Base-by-base conservation (phyloP, 768 basidiomycete genomes). In the Naganishia antarctica region DNA sequence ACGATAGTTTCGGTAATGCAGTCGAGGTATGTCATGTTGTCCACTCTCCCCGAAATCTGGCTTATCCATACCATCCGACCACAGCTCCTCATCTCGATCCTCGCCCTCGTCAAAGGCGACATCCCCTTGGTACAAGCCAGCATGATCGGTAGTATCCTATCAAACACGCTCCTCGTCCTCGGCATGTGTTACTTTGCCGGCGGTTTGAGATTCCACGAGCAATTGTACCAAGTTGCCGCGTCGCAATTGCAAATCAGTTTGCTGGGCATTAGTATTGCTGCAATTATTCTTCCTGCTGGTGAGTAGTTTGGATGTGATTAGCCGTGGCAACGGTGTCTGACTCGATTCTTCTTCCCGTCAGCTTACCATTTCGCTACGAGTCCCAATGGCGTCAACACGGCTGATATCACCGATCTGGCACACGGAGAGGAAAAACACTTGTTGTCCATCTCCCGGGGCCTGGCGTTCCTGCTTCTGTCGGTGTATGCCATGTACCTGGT, bases 191-290 rank as follows among this genome's bases (percentile, higher is more conserved):
- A 71, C 58, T 74, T 76, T 48, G 73, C 73, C 16, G 75, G 53
- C 23, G 83, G 83, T 7, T 80, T 80, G 65, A 78, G 81, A 61
- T 84, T 82, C 73, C 76, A 78, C 44, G 81, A 82, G 53, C 83
- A 83, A 70, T 79, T 81, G 61, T 83, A 83, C 71, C 81, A 82
- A 65, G 79, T 81, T 11, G 82, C 83, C 74, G 82, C 83, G 2
- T 81, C 76, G 5, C 77, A 78, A 59, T 69, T 79, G 49, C 77
- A 78, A 59, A 67, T 75, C 23, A 76, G 75, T 1, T 63, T 78
- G 21, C 73, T 79, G 29, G 67, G 76, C 25, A 78, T 79, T 49
- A 47, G 45, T 41, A 62, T 62, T 6, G 45, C 61, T 3, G 61
- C 61, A 1, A 62, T 62, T 21, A 48, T 62, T 34, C 61, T 62